Conservation (phyloP, 345 rosid species). For the Eucalyptus cladocalyx region DNA sequence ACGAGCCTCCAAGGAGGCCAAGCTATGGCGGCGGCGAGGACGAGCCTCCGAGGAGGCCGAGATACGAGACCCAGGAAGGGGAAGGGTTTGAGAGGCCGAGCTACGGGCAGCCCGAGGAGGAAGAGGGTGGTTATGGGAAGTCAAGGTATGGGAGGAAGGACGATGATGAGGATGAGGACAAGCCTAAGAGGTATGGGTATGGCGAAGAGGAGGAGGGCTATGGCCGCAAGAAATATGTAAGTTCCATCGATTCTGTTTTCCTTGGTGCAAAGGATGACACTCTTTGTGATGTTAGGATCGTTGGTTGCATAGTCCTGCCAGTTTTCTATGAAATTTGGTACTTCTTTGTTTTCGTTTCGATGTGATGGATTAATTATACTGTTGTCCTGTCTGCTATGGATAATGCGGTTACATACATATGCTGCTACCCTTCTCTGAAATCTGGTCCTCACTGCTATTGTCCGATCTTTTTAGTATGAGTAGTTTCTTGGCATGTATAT, state of each 20-base stretch:
- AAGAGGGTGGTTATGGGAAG: constrained; percentile 27
- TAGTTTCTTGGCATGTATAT: not conserved
- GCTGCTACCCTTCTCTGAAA: not conserved
- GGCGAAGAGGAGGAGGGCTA: constrained; percentile 54
- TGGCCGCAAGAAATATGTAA: constrained; percentile 88
- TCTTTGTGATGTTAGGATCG: not conserved
- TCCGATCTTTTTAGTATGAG: not conserved
- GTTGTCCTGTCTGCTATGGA: not conserved
- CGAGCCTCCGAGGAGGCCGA: constrained; percentile 3
- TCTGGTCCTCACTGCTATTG: not conserved
- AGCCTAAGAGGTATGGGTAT: constrained; percentile 21
- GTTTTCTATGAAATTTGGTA: not conserved
- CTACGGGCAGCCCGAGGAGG: constrained; percentile 26
- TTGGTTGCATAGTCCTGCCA: not conserved
- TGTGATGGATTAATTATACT: not conserved
- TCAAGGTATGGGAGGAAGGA: constrained; percentile 3
- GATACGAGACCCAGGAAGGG: not conserved
- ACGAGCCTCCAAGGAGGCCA: constrained; percentile 5
- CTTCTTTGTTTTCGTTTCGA: not conserved
- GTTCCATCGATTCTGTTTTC: not conserved
- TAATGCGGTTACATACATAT: not conserved
- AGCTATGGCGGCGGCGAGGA: not conserved
- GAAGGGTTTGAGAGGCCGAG: constrained; percentile 17
- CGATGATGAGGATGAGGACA: constrained; percentile 39
- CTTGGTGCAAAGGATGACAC: not conserved